Percentiles rank a stretch among this genome's conserved stretches.
phyloP scores from a whole-genome alignment of 208 protist genomes.

The Crithidia bombi region DNA sequence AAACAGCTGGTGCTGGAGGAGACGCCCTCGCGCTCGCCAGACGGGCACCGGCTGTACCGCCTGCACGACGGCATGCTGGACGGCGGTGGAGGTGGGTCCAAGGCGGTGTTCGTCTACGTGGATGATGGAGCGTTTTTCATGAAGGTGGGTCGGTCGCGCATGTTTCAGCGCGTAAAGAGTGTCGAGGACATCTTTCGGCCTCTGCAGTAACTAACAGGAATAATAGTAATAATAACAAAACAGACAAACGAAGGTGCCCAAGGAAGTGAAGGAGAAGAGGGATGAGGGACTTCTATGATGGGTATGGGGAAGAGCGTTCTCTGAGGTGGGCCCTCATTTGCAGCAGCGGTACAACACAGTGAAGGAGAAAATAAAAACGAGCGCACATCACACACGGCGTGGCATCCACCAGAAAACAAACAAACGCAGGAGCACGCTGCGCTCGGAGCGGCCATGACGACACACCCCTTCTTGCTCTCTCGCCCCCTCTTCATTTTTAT shows the following conservation, averaged over 20 bases:
- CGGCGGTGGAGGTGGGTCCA: background rate
- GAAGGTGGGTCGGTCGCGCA: constrained; percentile 41
- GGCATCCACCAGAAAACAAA: no score
- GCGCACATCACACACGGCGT: no score
- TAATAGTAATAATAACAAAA: background rate
- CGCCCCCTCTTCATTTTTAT: background rate
- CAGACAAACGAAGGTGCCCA: no score
- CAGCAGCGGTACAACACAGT: no score
- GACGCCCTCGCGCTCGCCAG: constrained; percentile 57
- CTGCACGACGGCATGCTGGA: constrained; percentile 46
- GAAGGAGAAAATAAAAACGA: constrained; percentile 3
- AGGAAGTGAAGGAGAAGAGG: background rate
- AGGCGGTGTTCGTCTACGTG: constrained; percentile 75
- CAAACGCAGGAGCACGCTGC: no score
- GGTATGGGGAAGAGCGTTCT: no score
- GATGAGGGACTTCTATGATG: background rate
- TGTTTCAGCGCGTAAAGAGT: constrained; percentile 61
- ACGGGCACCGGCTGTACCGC: constrained; percentile 69
- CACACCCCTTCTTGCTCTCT: background rate
- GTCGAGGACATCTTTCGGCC: constrained; percentile 76
- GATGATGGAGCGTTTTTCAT: constrained; percentile 70
- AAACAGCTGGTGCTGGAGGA: constrained; percentile 68
- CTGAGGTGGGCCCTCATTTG: no score
- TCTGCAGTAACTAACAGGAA: constrained; percentile 15
- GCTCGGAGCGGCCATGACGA: no score